Conservation (phyloP, 768 basidiomycete species). For the Neoboletus subvelutipes region DNA sequence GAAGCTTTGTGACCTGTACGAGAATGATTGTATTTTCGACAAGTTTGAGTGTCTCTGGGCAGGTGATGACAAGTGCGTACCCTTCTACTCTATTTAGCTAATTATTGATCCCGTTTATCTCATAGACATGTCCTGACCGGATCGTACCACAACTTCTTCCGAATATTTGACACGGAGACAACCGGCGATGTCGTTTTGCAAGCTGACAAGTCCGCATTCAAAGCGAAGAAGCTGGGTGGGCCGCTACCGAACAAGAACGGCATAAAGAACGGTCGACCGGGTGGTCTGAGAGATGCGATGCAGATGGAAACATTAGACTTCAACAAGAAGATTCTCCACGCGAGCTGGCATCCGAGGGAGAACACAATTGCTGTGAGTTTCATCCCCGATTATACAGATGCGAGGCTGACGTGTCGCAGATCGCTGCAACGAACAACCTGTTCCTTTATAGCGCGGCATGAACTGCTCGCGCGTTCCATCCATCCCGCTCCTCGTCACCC, state of each 20-base stretch:
- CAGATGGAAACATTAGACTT: constrained; percentile 85
- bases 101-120: constrained; percentile 3
- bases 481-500: constrained; percentile 1
- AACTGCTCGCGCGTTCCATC: constrained; percentile 12
- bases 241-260: constrained; percentile 68
- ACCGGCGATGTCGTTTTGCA: constrained; percentile 90
- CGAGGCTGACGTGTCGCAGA: constrained; percentile 44
- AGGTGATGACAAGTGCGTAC: constrained; percentile 88
- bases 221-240: constrained; percentile 97
- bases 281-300: constrained; percentile 77
- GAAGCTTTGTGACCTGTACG: constrained; percentile 97
- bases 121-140: constrained; percentile 94
- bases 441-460: constrained; percentile 42
- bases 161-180: constrained; percentile 94
- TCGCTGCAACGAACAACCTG: constrained; percentile 74
- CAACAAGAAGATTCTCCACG: constrained; percentile 96
- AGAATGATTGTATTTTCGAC: constrained; percentile 99
- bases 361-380: constrained; percentile 91
- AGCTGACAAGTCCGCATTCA: constrained; percentile 99
- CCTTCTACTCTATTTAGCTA: constrained; percentile 11
- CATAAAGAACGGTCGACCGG: constrained; percentile 75
- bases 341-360: constrained; percentile 97
- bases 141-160: constrained; percentile 99
- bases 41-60: constrained; percentile 99
- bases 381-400: background rate